Conservation (phyloP, 148 eudicot species). For the Chenopodium quinoa region DNA sequence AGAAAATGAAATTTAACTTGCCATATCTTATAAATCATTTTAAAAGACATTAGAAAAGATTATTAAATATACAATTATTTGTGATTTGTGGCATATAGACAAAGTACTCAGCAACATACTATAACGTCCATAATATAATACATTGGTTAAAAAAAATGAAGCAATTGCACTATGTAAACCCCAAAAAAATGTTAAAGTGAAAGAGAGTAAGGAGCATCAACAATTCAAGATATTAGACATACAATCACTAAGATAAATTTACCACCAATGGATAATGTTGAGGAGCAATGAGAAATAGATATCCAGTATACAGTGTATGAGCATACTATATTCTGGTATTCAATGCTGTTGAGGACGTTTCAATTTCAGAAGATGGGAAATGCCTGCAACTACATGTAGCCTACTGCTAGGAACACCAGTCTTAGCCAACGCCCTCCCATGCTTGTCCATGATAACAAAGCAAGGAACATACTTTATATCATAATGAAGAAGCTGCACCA, state of each 20-base stretch:
- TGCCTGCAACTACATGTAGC: slow-evolving; percentile 85
- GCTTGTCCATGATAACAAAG: slow-evolving; percentile 84
- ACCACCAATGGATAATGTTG: not conserved
- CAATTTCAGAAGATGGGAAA: slow-evolving; percentile 89
- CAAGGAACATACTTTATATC: slow-evolving; percentile 97
- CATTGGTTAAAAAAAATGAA: not conserved
- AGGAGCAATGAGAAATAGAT: not conserved
- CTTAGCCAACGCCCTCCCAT: slow-evolving; percentile 85
- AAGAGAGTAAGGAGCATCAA: not conserved
- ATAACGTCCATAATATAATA: not conserved
- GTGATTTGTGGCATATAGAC: not conserved
- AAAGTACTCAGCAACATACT: not conserved
- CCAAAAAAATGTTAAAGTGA: not conserved
- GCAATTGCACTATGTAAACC: not conserved
- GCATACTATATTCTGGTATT: not conserved
- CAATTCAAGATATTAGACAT: too few species aligned
- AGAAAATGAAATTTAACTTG: not conserved
- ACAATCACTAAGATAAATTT: not conserved
- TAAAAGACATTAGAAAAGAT: not conserved
- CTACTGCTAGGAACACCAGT: slow-evolving; percentile 91
- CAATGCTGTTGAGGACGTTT: slow-evolving; percentile 42
- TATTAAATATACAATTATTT: too few species aligned
- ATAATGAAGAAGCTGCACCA: slow-evolving; percentile 84
- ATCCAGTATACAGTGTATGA: not conserved
- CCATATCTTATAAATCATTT: too few species aligned